Evolutionary conservation across 2,329 filamentous ascomycete species (phyloP).

Genomic region (Massarina eburnea): DNA sequence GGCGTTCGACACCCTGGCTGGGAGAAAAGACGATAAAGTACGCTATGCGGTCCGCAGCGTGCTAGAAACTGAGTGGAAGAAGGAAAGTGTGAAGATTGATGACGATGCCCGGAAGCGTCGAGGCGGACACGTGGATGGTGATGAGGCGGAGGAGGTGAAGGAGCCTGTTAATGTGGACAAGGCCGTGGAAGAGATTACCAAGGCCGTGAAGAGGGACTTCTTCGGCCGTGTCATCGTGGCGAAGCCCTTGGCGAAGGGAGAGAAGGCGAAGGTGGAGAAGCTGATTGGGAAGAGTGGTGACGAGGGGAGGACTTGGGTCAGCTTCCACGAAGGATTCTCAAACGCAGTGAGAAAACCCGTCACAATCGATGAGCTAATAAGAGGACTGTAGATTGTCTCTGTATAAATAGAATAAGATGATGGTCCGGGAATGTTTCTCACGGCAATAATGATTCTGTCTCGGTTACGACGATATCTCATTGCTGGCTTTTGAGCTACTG

Average conservation of each 20-base stretch:
- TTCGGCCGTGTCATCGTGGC: slow-evolving; percentile 72
- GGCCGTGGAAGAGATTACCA: slow-evolving; percentile 24
- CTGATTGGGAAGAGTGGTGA: slow-evolving; percentile 38
- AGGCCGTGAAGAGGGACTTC: slow-evolving; percentile 72
- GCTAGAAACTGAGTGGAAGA: slow-evolving; percentile 84
- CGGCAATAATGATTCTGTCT: too few relatives aligned
- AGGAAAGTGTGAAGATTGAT: slow-evolving; percentile 68
- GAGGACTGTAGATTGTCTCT: slow-evolving; percentile 53
- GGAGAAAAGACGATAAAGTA: slow-evolving; percentile 67
- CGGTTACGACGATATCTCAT: too few relatives aligned
- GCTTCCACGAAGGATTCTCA: slow-evolving; percentile 85
- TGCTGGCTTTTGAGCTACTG: too few relatives aligned
- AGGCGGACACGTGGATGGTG: slow-evolving; percentile 32
- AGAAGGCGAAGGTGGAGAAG: slow-evolving; percentile 45
- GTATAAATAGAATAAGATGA: too few relatives aligned
- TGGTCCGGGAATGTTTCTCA: too few relatives aligned
- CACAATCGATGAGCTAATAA: slow-evolving; percentile 75
- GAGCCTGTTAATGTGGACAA: slow-evolving; percentile 20
- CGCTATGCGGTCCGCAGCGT: slow-evolving; percentile 94
- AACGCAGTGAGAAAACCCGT: slow-evolving; percentile 92
- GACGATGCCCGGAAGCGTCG: slow-evolving; percentile 64
- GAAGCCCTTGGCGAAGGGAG: slow-evolving; percentile 44
- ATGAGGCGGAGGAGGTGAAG: slow-evolving; percentile 15
- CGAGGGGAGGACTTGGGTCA: slow-evolving; percentile 76
- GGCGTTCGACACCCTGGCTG: slow-evolving; percentile 68